Percentiles rank a stretch among this genome's conserved stretches.
These are phyloP conservation scores for Penicillium sclerotigenum DNA, from an alignment of 2,329 filamentous ascomycete genomes.

Conservation along the genomic window DNA sequence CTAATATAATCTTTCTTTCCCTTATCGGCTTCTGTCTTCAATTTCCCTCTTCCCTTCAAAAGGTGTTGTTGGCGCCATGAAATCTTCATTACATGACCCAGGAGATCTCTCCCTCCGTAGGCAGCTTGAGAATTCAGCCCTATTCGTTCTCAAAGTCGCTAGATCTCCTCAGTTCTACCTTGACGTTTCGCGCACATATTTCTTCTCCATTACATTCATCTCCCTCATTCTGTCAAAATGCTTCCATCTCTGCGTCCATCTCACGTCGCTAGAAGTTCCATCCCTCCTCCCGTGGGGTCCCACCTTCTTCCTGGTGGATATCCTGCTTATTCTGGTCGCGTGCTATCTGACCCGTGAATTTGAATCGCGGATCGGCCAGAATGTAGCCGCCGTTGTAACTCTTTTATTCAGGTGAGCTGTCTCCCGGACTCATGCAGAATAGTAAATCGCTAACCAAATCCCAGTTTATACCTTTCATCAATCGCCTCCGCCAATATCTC, in stretches of 20 bases:
- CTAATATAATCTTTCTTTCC: not conserved
- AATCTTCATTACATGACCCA: not conserved
- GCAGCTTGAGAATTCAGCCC: not conserved
- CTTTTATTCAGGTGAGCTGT: conserved; percentile 10
- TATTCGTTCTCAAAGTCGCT: conserved; percentile 5
- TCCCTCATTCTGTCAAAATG: conserved; percentile 12
- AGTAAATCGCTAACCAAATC: not conserved
- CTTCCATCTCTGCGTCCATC: conserved; percentile 11
- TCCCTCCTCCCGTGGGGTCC: conserved; percentile 11
- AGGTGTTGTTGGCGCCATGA: conserved; percentile 1
- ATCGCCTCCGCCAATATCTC: conserved; percentile 22
- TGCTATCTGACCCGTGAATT: conserved; percentile 11
- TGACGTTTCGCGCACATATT: conserved; percentile 7
- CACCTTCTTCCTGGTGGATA: conserved; percentile 15
- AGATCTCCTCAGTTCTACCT: conserved; percentile 11
- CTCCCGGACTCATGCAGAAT: not conserved
- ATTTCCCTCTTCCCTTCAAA: not conserved
- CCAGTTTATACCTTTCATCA: conserved; percentile 12
- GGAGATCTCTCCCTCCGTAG: not conserved
- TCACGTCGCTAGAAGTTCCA: not conserved
- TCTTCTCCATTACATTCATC: conserved; percentile 16
- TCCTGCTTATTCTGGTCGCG: conserved; percentile 13
- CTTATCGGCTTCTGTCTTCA: not conserved
- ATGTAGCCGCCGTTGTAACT: conserved; percentile 8
- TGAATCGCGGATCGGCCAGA: not conserved